A percentile compares a stretch with the other conserved stretches of the same genome.
Conservation (phyloP, 176 grass and related monocot species). For the Cenchrus americanus region DNA sequence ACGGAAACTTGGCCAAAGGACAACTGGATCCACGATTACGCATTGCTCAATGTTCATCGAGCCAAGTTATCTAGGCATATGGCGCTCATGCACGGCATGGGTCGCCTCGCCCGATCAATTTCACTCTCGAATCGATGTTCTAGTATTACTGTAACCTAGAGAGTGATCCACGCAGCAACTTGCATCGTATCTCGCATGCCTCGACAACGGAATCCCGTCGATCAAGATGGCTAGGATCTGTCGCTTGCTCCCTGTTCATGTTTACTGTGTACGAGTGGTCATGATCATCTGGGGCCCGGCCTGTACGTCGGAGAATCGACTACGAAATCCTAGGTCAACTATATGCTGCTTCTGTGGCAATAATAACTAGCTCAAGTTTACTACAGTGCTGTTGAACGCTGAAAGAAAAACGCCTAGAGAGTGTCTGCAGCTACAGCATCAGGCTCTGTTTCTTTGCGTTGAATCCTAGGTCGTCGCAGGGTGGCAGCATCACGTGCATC, state of each 20-base stretch:
- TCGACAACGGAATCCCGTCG: background rate
- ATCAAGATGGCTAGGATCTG: constrained; percentile 25
- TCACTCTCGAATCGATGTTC: background rate
- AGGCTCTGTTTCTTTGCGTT: constrained; percentile 15
- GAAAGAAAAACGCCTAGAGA: background rate
- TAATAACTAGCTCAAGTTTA: background rate
- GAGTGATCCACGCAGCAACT: background rate
- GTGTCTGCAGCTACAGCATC: background rate
- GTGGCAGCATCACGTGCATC: background rate
- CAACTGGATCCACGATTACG: constrained; percentile 28
- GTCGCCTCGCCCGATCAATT: constrained; percentile 24
- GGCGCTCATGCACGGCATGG: background rate
- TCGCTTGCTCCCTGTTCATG: constrained; percentile 21
- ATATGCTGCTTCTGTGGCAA: too few relatives aligned
- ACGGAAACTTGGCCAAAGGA: background rate
- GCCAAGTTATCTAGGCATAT: background rate
- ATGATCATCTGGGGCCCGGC: background rate
- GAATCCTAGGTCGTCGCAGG: constrained; percentile 15
- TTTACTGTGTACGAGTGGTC: background rate
- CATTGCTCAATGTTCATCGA: background rate
- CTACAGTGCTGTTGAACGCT: background rate
- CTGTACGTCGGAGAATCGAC: constrained; percentile 22
- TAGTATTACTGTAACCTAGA: background rate
- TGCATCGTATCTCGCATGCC: background rate
- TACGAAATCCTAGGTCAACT: constrained; percentile 26